Base-by-base conservation (phyloP, 305 asterid species). In the Salvia sclarea region DNA sequence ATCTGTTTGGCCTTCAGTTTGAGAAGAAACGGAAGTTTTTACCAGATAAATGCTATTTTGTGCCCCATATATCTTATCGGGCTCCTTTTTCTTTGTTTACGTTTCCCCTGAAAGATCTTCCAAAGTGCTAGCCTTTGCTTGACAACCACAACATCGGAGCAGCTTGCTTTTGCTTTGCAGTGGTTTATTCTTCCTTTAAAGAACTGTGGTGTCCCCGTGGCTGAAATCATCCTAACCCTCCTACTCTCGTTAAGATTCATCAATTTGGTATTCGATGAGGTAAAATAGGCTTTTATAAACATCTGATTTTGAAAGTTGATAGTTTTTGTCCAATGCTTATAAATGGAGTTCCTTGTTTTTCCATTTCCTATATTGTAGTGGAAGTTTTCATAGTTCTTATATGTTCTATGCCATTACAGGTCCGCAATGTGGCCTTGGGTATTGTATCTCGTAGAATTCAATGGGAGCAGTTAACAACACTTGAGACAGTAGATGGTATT, bases 71-170 rank as follows among this genome's bases (percentile, higher is more conserved):
- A 50, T 77, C 79, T 79, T 60, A 75, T 14, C 48, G 55, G 43
- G 45, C 1, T 0, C 54, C 18, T 76, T 48, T 65, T 18, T 35
- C 20, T 66, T 58, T 2, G 4, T 60, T 69, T 56, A 21, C 21
- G 57, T 18, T 76, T 71, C 75, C 41, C 25, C 2, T 78, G 54
- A 50, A 78, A 92, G 98, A 83, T 92, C 73, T 90, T 92, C 79
- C 98, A 90, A 85, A 92, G 98, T 78, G 98, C 98, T 21, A 92
- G 98, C 77, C 96, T 92, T 72, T 88, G 92, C 85, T 76, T 92
- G 74, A 83, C 98, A 31, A 92, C 96, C 68, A 92, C 98, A 61
- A 86, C 89, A 4, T 81, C 98, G 0, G 98, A 93, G 90, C 98
- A 93, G 80, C 96, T 93, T 67, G 96, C 97, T 33, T 90, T 86